phyloP scores from a whole-genome alignment of 148 eudicot species.

The Nepenthes mirabilis region DNA sequence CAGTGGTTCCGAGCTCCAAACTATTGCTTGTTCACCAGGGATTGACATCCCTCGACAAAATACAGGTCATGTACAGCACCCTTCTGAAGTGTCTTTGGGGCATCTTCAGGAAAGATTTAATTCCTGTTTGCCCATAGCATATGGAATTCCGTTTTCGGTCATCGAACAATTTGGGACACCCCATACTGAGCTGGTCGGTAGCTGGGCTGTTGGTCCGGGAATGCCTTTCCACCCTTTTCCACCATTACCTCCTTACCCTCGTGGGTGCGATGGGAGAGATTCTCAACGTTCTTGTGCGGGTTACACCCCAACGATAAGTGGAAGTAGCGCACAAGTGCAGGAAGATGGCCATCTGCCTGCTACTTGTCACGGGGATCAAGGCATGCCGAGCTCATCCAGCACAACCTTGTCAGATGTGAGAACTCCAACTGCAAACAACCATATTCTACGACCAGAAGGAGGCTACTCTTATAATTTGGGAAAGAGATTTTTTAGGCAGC shows the following conservation, averaged over 20 bases:
- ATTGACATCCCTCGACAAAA: slow-evolving; percentile 7
- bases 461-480: slow-evolving; percentile 19
- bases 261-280: slow-evolving; percentile 6
- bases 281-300: background rate
- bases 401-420: background rate
- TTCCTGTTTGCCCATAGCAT: slow-evolving; percentile 45
- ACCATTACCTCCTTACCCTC: slow-evolving; percentile 62
- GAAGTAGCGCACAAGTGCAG: background rate
- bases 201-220: slow-evolving; percentile 67
- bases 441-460: slow-evolving; percentile 8
- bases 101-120: slow-evolving; percentile 40
- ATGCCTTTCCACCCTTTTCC: slow-evolving; percentile 81
- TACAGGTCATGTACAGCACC: slow-evolving; percentile 8
- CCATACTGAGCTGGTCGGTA: slow-evolving; percentile 19
- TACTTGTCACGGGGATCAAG: slow-evolving; percentile 14
- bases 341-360: background rate
- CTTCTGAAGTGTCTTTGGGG: slow-evolving; percentile 30
- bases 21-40: background rate
- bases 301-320: background rate
- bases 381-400: slow-evolving; percentile 21
- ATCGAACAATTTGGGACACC: slow-evolving; percentile 46
- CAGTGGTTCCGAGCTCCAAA: slow-evolving; percentile 3
- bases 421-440: slow-evolving; percentile 9
- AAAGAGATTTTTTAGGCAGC: slow-evolving; percentile 45
- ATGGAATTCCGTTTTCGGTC: slow-evolving; percentile 49